A percentile compares a stretch with the other conserved stretches of the same genome.
Conservation (phyloP, 2,329 filamentous ascomycete species). For the Myriosclerotinia scirpicola region DNA sequence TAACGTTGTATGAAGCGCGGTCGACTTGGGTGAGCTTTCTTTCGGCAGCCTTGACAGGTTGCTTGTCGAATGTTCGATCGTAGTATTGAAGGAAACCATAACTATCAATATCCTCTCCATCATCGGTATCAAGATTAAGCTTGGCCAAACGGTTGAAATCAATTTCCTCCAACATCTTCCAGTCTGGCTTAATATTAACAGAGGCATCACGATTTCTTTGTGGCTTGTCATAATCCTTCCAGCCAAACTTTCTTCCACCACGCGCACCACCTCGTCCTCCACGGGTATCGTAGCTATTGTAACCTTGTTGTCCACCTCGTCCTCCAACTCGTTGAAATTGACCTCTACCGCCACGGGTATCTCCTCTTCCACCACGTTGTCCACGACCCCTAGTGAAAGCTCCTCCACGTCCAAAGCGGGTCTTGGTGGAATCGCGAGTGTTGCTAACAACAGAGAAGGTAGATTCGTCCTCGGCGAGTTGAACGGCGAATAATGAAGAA, state of each 20-base stretch:
- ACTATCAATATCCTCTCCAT: constrained; percentile 90
- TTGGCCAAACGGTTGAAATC: constrained; percentile 95
- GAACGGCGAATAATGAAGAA: constrained; percentile 83
- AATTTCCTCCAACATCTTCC: constrained; percentile 95
- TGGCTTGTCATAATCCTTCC: constrained; percentile 99
- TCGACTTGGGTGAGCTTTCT: constrained; percentile 86
- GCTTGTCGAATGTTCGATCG: constrained; percentile 92
- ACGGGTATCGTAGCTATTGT: constrained; percentile 67
- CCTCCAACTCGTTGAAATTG: constrained; percentile 72
- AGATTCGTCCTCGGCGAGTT: constrained; percentile 91
- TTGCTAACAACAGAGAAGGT: constrained; percentile 98
- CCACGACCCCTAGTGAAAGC: constrained; percentile 80
- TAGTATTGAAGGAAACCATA: constrained; percentile 99
- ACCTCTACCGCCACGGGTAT: constrained; percentile 61
- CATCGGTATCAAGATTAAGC: constrained; percentile 91
- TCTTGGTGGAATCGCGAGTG: constrained; percentile 80
- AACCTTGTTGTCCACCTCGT: constrained; percentile 64
- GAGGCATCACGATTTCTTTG: constrained; percentile 93
- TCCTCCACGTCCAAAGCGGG: constrained; percentile 84
- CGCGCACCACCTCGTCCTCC: constrained; percentile 68
- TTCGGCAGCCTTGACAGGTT: constrained; percentile 83
- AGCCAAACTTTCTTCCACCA: constrained; percentile 86
- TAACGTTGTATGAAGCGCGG: constrained; percentile 96
- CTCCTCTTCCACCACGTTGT: constrained; percentile 69
- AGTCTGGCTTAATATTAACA: constrained; percentile 93